phyloP scores from a whole-genome alignment of 2,329 filamentous ascomycete genomes.

The Ophioceras dolichostomum region DNA sequence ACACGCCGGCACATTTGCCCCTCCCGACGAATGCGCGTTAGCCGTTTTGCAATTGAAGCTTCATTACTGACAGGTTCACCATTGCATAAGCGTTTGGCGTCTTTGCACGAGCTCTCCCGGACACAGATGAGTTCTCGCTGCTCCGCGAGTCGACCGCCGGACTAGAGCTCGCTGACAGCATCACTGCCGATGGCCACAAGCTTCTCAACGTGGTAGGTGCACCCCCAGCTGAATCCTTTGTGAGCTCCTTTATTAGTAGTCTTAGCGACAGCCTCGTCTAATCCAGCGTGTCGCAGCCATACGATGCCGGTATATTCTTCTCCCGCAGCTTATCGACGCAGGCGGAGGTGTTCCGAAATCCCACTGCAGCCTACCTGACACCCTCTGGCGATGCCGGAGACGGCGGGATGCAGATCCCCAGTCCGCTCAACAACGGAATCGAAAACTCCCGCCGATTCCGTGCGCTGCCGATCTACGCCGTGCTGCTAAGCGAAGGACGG shows the following conservation, averaged over 20 bases:
- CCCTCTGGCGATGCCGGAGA: slow-evolving; percentile 17
- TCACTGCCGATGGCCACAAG: slow-evolving; percentile 80
- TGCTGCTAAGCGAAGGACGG: slow-evolving; percentile 61
- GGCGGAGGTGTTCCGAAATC: slow-evolving; percentile 62
- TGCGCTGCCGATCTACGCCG: slow-evolving; percentile 79
- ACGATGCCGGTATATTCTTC: slow-evolving; percentile 86
- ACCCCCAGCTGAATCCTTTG: background rate
- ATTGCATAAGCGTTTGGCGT: slow-evolving; percentile 62
- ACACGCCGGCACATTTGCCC: background rate
- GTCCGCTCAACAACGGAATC: slow-evolving; percentile 73
- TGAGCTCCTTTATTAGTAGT: too few species aligned
- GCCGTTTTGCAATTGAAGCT: background rate
- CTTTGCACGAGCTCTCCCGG: slow-evolving; percentile 56
- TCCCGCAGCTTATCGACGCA: slow-evolving; percentile 50
- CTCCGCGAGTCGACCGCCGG: slow-evolving; percentile 43
- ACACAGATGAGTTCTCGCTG: slow-evolving; percentile 39
- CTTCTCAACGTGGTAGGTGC: slow-evolving; percentile 68
- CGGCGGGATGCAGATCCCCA: slow-evolving; percentile 42
- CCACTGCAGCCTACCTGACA: slow-evolving; percentile 71
- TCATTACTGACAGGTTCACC: background rate
- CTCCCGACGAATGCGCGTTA: too few species aligned
- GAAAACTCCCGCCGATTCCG: slow-evolving; percentile 89
- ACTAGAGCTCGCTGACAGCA: slow-evolving; percentile 74
- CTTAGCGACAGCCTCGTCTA: too few species aligned
- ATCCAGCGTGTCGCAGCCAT: too few species aligned